Percentiles rank a stretch among this genome's conserved stretches.
Conservation (phyloP, 805 yeast species). For the Cyberlindnera mississippiensis region DNA sequence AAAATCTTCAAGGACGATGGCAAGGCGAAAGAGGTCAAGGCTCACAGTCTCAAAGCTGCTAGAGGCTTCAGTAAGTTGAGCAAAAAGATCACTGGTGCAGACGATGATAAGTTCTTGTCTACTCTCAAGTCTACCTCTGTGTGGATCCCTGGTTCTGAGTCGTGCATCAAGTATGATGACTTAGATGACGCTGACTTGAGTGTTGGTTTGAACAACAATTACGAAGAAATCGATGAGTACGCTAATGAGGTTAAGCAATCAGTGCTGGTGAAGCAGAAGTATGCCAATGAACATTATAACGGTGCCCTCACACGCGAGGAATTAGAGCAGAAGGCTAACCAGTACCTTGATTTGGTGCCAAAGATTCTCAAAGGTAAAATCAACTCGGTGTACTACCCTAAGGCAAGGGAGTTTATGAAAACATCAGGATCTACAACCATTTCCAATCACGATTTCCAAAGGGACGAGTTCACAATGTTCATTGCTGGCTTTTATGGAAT, state of each 20-base stretch:
- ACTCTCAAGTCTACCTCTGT: conserved; percentile 10
- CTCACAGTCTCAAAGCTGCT: conserved; percentile 4
- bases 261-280: conserved; percentile 18
- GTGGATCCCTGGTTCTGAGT: conserved; percentile 11
- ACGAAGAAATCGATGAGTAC: conserved; percentile 19
- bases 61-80: not conserved
- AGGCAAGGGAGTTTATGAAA: conserved; percentile 41
- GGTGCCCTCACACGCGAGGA: conserved; percentile 27
- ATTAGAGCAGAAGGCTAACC: conserved; percentile 29
- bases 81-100: not conserved
- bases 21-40: conserved; percentile 1
- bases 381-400: conserved; percentile 45
- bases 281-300: conserved; percentile 24
- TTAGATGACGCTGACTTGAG: conserved; percentile 15
- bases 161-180: conserved; percentile 6
- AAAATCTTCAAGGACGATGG: conserved; percentile 5
- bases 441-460: conserved; percentile 37
- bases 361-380: conserved; percentile 40
- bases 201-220: conserved; percentile 11
- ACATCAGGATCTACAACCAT: conserved; percentile 40
- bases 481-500: conserved; percentile 61
- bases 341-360: conserved; percentile 34
- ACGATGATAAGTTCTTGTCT: conserved; percentile 11
- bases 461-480: conserved; percentile 42
- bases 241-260: conserved; percentile 16